These are phyloP conservation scores for Scolecobasidium constrictum DNA, from an alignment of 2,329 filamentous ascomycete genomes.

Conservation along the genomic window DNA sequence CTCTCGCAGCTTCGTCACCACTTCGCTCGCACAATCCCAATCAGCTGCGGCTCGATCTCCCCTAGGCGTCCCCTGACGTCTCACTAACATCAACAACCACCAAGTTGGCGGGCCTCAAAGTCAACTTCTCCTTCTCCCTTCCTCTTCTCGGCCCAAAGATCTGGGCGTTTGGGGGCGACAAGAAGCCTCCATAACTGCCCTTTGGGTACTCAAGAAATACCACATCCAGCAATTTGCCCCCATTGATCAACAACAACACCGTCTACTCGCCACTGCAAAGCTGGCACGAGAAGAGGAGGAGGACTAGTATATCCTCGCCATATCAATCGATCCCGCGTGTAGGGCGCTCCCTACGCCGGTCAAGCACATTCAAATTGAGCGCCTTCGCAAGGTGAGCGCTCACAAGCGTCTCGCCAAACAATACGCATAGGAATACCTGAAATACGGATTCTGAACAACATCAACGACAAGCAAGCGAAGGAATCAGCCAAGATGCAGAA, in stretches of 20 bases:
- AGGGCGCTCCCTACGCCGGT: conserved; percentile 35
- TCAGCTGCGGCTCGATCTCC: background rate
- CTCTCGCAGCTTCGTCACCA: too few species aligned
- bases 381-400: conserved; percentile 40
- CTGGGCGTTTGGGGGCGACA: conserved; percentile 96
- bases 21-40: background rate
- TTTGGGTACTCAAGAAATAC: conserved; percentile 17
- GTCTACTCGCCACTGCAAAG: conserved; percentile 10
- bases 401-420: conserved; percentile 38
- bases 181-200: conserved; percentile 90
- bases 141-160: conserved; percentile 86
- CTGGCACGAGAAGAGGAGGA: background rate
- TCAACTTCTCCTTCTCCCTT: conserved; percentile 64
- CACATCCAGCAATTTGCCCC: background rate
- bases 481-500: conserved; percentile 4
- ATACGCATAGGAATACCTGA: background rate
- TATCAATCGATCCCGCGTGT: conserved; percentile 22
- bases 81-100: conserved; percentile 38
- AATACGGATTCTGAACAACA: conserved; percentile 3
- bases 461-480: too few species aligned
- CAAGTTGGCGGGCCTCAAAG: conserved; percentile 88
- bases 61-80: background rate
- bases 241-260: conserved; percentile 13
- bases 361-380: conserved; percentile 39
- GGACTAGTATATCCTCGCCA: background rate